Percentiles rank a stretch among this genome's conserved stretches.
Conservation (phyloP, 305 asterid species). For the Fraxinus angustifolia region DNA sequence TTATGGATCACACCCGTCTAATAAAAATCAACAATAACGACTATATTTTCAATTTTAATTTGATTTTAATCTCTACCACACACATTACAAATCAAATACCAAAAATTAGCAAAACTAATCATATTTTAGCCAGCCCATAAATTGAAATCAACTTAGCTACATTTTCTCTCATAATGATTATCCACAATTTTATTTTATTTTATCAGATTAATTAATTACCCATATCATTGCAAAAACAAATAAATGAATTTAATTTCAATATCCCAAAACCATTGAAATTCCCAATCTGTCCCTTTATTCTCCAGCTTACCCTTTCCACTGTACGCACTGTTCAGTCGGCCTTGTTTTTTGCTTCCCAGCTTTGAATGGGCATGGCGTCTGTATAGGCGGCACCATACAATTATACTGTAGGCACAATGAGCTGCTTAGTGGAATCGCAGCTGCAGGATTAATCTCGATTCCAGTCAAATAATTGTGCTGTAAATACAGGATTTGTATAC, state of each 20-base stretch:
- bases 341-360: slow-evolving; percentile 83
- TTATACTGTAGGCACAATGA: slow-evolving; percentile 88
- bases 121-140: neutral
- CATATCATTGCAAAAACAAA: slow-evolving; percentile 27
- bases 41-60: no score
- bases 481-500: slow-evolving; percentile 54
- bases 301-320: slow-evolving; percentile 60
- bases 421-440: slow-evolving; percentile 63
- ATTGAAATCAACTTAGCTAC: neutral
- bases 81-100: slow-evolving; percentile 20
- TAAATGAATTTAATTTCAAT: slow-evolving; percentile 26
- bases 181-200: slow-evolving; percentile 32
- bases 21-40: no score
- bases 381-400: slow-evolving; percentile 81
- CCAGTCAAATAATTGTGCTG: slow-evolving; percentile 90
- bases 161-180: slow-evolving; percentile 19
- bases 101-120: slow-evolving; percentile 14
- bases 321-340: slow-evolving; percentile 68
- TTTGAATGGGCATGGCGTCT: slow-evolving; percentile 83
- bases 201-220: slow-evolving; percentile 2
- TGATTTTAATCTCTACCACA: no score
- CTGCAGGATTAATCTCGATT: slow-evolving; percentile 71
- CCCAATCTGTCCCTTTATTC: slow-evolving; percentile 27
- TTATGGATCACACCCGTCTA: no score
- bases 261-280: slow-evolving; percentile 8